Percentiles rank a stretch among this genome's conserved stretches.
Conservation (phyloP, 495 filamentous ascomycete species). For the Xylaria sp. region DNA sequence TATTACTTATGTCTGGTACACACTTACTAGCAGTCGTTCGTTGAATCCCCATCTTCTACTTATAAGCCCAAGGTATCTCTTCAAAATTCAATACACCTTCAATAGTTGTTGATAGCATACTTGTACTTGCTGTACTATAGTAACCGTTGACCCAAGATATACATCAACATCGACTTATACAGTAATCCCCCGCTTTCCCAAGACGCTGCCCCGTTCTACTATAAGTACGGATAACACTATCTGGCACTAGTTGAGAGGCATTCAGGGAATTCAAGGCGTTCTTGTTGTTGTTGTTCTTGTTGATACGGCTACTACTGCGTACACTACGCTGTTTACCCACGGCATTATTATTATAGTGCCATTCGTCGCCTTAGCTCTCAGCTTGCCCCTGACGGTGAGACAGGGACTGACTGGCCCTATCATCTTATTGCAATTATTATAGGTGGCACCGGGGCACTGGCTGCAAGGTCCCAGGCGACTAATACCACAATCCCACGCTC, state of each 20-base stretch:
- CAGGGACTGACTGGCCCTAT: constrained; percentile 7
- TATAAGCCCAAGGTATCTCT: background rate
- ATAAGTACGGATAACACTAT: background rate
- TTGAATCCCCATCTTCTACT: background rate
- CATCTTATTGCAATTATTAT: constrained; percentile 22
- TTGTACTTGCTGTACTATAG: background rate
- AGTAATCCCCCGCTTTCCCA: background rate
- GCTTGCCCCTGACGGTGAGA: constrained; percentile 15
- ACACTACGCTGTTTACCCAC: background rate
- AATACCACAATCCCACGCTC: background rate
- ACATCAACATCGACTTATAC: background rate
- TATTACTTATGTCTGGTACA: background rate
- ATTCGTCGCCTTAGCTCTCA: constrained; percentile 13
- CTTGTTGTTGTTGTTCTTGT: too few species aligned
- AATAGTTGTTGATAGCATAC: background rate
- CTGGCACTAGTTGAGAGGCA: too few species aligned
- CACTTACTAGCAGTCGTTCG: background rate
- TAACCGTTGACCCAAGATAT: background rate
- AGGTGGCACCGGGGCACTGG: constrained; percentile 8
- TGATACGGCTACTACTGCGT: too few species aligned
- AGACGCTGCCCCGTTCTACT: background rate
- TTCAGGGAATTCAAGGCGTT: too few species aligned
- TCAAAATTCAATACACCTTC: background rate
- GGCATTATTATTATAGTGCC: background rate
- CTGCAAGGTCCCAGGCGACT: constrained; percentile 21